phyloP scores from a whole-genome alignment of 345 rosid species.

The Lumnitzera racemosa region DNA sequence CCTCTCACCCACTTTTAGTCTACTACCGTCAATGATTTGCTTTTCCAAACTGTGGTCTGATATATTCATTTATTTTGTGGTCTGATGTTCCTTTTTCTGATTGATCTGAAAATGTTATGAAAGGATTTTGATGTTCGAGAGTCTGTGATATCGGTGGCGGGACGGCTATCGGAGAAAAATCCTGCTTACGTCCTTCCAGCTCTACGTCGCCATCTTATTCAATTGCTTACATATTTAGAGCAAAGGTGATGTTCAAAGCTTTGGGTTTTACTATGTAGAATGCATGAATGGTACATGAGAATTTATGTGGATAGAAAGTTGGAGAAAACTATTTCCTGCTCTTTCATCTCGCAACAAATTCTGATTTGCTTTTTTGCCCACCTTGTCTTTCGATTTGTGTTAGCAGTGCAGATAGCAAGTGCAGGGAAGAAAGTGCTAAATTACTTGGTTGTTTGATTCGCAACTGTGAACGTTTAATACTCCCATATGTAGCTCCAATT shows the following conservation, averaged over 20 bases:
- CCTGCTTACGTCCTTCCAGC: slow-evolving; percentile 99
- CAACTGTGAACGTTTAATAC: slow-evolving; percentile 82
- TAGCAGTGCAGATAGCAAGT: slow-evolving; percentile 97
- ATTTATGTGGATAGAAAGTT: no score
- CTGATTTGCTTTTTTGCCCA: no score
- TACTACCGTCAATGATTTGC: no score
- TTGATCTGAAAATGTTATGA: neutral
- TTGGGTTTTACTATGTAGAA: neutral
- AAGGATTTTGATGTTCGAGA: slow-evolving; percentile 96
- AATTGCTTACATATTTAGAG: slow-evolving; percentile 86
- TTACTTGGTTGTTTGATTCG: slow-evolving; percentile 96
- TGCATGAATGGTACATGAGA: neutral
- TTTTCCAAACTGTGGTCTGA: no score
- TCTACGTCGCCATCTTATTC: slow-evolving; percentile 98
- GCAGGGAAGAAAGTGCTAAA: slow-evolving; percentile 97
- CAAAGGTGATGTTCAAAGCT: slow-evolving; percentile 52
- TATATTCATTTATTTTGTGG: slow-evolving; percentile 3
- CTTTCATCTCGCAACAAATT: no score
- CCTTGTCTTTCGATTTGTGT: slow-evolving; percentile 22
- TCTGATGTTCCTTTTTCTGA: slow-evolving; percentile 14
- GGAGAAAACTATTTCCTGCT: no score
- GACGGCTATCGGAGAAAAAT: slow-evolving; percentile 92
- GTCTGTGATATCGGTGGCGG: slow-evolving; percentile 90
- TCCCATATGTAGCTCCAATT: slow-evolving; percentile 89
- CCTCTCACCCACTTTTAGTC: no score